These are phyloP conservation scores for Limnomonas spitsbergensis DNA, from an alignment of 139 green algal species.

Conservation along the genomic window DNA sequence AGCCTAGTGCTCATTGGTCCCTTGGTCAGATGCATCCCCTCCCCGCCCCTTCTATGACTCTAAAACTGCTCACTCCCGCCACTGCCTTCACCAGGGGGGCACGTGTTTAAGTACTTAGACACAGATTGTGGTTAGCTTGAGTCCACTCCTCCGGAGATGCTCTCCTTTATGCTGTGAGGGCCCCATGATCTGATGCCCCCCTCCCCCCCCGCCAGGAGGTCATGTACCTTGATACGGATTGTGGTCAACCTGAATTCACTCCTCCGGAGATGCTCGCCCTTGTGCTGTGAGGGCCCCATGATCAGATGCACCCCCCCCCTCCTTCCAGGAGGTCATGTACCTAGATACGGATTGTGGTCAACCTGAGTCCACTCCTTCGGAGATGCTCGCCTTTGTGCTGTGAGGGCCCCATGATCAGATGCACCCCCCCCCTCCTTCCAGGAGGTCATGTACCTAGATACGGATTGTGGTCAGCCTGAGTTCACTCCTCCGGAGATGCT, in stretches of 20 bases:
- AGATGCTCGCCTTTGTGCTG: slow-evolving; percentile 74
- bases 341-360: slow-evolving; percentile 86
- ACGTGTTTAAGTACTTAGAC: slow-evolving; percentile 66
- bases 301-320: background rate
- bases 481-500: slow-evolving; percentile 76
- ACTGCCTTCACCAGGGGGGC: background rate
- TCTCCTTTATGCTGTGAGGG: slow-evolving; percentile 61
- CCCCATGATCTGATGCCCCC: no score
- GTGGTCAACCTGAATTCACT: slow-evolving; percentile 85
- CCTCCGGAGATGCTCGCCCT: slow-evolving; percentile 67
- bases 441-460: slow-evolving; percentile 56
- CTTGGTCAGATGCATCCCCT: no score
- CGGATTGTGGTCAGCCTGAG: slow-evolving; percentile 85
- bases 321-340: background rate
- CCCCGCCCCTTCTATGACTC: no score
- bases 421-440: slow-evolving; percentile 2
- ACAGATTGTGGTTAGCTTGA: slow-evolving; percentile 86
- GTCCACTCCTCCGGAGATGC: slow-evolving; percentile 72
- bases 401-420: background rate
- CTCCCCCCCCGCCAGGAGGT: background rate
- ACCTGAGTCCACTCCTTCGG: slow-evolving; percentile 78
- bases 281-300: slow-evolving; percentile 42
- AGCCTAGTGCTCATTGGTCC: no score
- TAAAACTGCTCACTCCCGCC: no score
- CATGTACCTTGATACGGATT: slow-evolving; percentile 73